These are phyloP conservation scores for Hygrophila difformis DNA, from an alignment of 257 asterid species.

Conservation along the genomic window DNA sequence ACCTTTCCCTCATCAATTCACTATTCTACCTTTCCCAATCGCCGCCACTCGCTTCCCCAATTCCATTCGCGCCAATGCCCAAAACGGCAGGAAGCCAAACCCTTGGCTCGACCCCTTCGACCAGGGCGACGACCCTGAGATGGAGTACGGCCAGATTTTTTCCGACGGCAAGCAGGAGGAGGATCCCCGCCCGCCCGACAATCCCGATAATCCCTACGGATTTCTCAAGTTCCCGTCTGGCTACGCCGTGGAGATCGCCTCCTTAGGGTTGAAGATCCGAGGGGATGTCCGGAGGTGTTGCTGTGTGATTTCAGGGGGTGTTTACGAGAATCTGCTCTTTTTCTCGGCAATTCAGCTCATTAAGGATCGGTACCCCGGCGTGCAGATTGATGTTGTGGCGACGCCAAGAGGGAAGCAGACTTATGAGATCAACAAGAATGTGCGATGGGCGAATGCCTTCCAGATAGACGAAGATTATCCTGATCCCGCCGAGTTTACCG, in stretches of 20 bases:
- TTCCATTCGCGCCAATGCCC: slow-evolving; percentile 29
- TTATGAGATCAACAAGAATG: slow-evolving; percentile 76
- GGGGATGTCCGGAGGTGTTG: slow-evolving; percentile 90
- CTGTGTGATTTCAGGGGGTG: slow-evolving; percentile 74
- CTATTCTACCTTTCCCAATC: slow-evolving; percentile 22
- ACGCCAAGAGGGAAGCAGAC: slow-evolving; percentile 67
- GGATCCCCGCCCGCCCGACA: slow-evolving; percentile 73
- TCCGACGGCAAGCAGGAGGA: slow-evolving; percentile 80
- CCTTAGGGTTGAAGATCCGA: slow-evolving; percentile 54
- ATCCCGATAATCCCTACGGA: slow-evolving; percentile 70
- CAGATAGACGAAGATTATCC: slow-evolving; percentile 67
- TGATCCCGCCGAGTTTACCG: slow-evolving; percentile 62
- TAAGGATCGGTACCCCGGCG: slow-evolving; percentile 83
- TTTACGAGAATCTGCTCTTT: slow-evolving; percentile 68
- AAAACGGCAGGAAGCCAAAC: slow-evolving; percentile 59
- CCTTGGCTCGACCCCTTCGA: slow-evolving; percentile 84
- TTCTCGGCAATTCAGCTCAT: slow-evolving; percentile 79
- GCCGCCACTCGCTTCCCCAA: slow-evolving; percentile 1
- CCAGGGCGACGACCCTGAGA: slow-evolving; percentile 69
- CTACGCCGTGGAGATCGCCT: slow-evolving; percentile 62
- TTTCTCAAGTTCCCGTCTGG: slow-evolving; percentile 80
- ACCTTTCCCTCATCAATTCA: slow-evolving; percentile 21
- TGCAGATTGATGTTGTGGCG: slow-evolving; percentile 56
- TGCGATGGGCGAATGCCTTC: slow-evolving; percentile 62
- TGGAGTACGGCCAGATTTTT: slow-evolving; percentile 55